A percentile compares a stretch with the other conserved stretches of the same genome.
Conservation (phyloP, 768 basidiomycete genomes). For the Fomitopsis pulvina region DNA sequence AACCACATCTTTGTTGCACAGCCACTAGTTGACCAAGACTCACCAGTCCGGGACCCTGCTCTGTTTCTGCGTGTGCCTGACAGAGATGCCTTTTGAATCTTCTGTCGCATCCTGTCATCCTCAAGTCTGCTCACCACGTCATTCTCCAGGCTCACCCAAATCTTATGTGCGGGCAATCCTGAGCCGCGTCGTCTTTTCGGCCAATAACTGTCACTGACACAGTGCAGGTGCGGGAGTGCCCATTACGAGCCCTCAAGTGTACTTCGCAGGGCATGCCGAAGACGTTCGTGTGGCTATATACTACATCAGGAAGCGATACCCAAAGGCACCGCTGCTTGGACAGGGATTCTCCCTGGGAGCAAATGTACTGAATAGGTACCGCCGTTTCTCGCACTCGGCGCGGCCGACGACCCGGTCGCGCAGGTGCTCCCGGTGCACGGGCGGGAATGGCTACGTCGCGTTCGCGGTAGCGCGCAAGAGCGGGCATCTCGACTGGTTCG, state of each 20-base stretch:
- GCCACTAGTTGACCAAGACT: neutral
- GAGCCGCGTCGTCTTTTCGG: conserved; percentile 18
- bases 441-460: conserved; percentile 44
- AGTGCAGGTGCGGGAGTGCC: conserved; percentile 77
- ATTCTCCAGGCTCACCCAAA: conserved; percentile 75
- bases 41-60: too few species aligned
- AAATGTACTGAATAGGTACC: conserved; percentile 83
- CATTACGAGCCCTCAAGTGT: conserved; percentile 76
- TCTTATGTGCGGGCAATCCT: conserved; percentile 83
- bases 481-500: conserved; percentile 84
- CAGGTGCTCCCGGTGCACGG: conserved; percentile 51
- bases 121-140: too few species aligned
- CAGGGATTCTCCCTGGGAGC: conserved; percentile 93
- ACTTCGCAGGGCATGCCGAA: conserved; percentile 85
- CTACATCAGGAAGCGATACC: conserved; percentile 73
- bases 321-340: conserved; percentile 76
- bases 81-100: too few species aligned
- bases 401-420: conserved; percentile 77
- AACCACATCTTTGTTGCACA: neutral
- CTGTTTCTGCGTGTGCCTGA: too few species aligned
- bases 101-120: too few species aligned
- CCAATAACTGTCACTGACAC: neutral
- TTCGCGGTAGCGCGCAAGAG: conserved; percentile 61
- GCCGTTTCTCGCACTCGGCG: conserved; percentile 70
- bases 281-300: conserved; percentile 80